Conservation (phyloP, 495 filamentous ascomycete species). For the Cairneyella variabilis region DNA sequence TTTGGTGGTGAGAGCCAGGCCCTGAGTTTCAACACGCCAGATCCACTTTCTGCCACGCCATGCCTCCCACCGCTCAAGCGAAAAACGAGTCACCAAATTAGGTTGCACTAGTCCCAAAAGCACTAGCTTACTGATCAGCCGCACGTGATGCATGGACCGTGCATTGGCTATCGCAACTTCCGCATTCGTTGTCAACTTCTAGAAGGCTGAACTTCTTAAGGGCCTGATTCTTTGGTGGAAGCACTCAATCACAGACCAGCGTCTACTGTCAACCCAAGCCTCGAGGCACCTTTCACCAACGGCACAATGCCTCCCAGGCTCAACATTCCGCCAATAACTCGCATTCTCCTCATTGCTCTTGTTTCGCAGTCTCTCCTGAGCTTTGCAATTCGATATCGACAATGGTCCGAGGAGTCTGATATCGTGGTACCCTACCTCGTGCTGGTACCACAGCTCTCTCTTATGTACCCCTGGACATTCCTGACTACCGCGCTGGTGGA, state of each 20-base stretch:
- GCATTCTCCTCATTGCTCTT: conserved; percentile 69
- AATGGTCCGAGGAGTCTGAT: conserved; percentile 45
- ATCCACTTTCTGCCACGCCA: too few species aligned
- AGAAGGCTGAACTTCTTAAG: neutral
- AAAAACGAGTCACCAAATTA: too few species aligned
- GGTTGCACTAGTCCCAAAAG: too few species aligned
- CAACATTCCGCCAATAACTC: conserved; percentile 89
- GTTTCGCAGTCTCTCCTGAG: conserved; percentile 76
- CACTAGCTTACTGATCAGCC: too few species aligned
- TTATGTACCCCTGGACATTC: conserved; percentile 92
- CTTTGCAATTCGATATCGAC: conserved; percentile 68
- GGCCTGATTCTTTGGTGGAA: neutral
- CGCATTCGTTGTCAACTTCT: conserved; percentile 1
- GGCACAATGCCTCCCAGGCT: conserved; percentile 73
- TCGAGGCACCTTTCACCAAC: neutral
- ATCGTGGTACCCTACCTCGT: conserved; percentile 80
- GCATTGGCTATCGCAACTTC: neutral
- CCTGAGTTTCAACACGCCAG: too few species aligned
- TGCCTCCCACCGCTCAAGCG: too few species aligned
- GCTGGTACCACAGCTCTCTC: conserved; percentile 74
- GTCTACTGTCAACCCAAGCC: neutral
- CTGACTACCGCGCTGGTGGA: conserved; percentile 84
- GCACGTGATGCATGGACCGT: conserved; percentile 1
- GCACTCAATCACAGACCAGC: neutral
- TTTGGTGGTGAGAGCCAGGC: too few species aligned